phyloP scores from a whole-genome alignment of 257 asterid species.

The Oldenlandia corymbosa region DNA sequence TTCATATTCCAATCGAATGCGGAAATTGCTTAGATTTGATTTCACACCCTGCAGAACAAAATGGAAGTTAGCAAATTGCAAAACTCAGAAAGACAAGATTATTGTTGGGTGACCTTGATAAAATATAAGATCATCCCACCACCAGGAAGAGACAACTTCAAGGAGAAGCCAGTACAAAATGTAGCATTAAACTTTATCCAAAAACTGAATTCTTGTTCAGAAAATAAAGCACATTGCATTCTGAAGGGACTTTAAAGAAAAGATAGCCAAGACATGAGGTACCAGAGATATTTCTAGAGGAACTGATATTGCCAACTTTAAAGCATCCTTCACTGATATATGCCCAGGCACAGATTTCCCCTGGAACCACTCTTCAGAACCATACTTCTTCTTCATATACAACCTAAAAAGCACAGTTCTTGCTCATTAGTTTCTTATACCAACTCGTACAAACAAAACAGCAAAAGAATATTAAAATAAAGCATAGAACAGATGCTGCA shows the following conservation, averaged over 20 bases:
- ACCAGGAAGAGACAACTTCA: neutral
- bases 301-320: conserved; percentile 48
- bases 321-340: conserved; percentile 56
- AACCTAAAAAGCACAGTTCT: conserved; percentile 43
- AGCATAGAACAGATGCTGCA: neutral
- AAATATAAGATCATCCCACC: neutral
- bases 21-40: conserved; percentile 45
- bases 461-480: neutral
- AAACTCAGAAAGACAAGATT: conserved; percentile 6
- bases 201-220: neutral
- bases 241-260: conserved; percentile 1
- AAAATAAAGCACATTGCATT: conserved; percentile 4
- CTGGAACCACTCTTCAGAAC: conserved; percentile 48
- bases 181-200: neutral
- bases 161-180: neutral
- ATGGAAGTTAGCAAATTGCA: conserved; percentile 9
- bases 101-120: neutral
- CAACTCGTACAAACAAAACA: neutral
- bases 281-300: conserved; percentile 64
- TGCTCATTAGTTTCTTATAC: neutral
- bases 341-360: conserved; percentile 35
- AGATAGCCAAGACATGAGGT: conserved; percentile 22
- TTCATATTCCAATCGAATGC: conserved; percentile 59
- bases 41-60: conserved; percentile 53
- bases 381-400: conserved; percentile 49